Evolutionary conservation across 2,329 filamentous ascomycete genomes (phyloP).

Genomic region (Aspergillus ibericus): DNA sequence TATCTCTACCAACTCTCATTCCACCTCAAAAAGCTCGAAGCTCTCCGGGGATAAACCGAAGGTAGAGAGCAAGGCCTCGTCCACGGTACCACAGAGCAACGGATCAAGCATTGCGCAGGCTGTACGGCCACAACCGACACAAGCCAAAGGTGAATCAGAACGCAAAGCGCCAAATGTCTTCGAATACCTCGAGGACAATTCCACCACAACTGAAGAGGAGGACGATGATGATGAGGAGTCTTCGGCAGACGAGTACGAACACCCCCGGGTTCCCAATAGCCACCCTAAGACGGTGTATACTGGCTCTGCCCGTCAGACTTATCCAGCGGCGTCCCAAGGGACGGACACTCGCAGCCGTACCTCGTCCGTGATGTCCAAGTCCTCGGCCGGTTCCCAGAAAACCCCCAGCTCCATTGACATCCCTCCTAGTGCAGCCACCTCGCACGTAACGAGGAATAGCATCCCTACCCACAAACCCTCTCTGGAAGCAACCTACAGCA

Average conservation of each 20-base stretch:
- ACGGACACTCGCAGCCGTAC: slow-evolving; percentile 30
- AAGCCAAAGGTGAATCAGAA: slow-evolving; percentile 17
- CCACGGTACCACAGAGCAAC: slow-evolving; percentile 14
- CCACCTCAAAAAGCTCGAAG: slow-evolving; percentile 22
- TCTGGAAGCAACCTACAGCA: slow-evolving; percentile 19
- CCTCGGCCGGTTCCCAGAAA: slow-evolving; percentile 29
- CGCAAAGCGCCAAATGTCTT: slow-evolving; percentile 39
- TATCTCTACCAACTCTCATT: slow-evolving; percentile 19
- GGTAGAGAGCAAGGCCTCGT: slow-evolving; percentile 14
- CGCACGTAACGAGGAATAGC: slow-evolving; percentile 29
- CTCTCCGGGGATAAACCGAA: slow-evolving; percentile 18
- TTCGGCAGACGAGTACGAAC: slow-evolving; percentile 19
- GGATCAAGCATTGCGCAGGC: slow-evolving; percentile 15
- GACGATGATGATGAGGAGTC: slow-evolving; percentile 17
- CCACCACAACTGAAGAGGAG: slow-evolving; percentile 22
- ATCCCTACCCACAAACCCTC: slow-evolving; percentile 21
- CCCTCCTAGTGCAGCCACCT: slow-evolving; percentile 26
- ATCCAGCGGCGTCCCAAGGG: slow-evolving; percentile 2
- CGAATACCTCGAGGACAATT: slow-evolving; percentile 37
- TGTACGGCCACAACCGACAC: slow-evolving; percentile 20
- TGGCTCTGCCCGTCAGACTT: slow-evolving; percentile 10
- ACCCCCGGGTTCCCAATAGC: background rate
- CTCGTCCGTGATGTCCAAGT: slow-evolving; percentile 33
- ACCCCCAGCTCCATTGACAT: slow-evolving; percentile 27
- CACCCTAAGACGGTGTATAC: slow-evolving; percentile 10